phyloP scores from a whole-genome alignment of 2,329 filamentous ascomycete genomes.

The Lachnellula arida region DNA sequence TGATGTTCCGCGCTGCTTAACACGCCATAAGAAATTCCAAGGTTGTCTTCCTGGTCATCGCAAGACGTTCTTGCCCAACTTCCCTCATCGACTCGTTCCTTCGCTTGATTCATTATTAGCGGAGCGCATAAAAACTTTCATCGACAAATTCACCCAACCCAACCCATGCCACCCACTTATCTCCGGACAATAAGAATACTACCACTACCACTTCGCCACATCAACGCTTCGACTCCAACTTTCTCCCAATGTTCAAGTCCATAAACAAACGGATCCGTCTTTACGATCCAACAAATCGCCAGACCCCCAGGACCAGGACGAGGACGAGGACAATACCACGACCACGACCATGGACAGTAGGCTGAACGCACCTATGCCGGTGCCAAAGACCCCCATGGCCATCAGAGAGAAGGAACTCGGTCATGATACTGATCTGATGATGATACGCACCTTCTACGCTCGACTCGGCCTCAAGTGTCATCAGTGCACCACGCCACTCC shows the following conservation, averaged over 20 bases:
- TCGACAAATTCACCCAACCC: not conserved
- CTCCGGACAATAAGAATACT: not conserved
- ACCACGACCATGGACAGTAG: too few relatives aligned
- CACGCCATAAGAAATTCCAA: too few relatives aligned
- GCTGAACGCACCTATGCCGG: not conserved
- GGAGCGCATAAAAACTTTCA: too few relatives aligned
- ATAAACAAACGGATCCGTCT: not conserved
- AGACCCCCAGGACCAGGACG: not conserved
- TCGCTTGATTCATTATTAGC: too few relatives aligned
- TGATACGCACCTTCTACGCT: not conserved
- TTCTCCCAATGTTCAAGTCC: not conserved
- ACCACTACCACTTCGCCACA: not conserved
- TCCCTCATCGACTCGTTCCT: too few relatives aligned
- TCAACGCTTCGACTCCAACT: not conserved
- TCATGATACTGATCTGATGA: not conserved
- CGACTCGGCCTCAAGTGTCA: conserved; percentile 5
- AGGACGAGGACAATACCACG: too few relatives aligned
- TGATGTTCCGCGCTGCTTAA: too few relatives aligned
- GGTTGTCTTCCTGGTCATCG: too few relatives aligned
- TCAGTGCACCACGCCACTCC: not conserved
- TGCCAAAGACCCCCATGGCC: not conserved
- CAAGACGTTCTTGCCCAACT: too few relatives aligned
- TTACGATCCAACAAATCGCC: not conserved
- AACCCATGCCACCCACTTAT: not conserved
- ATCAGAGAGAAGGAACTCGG: not conserved